Evolutionary conservation across 306 rosid genomes (phyloP), one percentile per base, ranked within the genome.

Genomic region (Vicia sativa): DNA sequence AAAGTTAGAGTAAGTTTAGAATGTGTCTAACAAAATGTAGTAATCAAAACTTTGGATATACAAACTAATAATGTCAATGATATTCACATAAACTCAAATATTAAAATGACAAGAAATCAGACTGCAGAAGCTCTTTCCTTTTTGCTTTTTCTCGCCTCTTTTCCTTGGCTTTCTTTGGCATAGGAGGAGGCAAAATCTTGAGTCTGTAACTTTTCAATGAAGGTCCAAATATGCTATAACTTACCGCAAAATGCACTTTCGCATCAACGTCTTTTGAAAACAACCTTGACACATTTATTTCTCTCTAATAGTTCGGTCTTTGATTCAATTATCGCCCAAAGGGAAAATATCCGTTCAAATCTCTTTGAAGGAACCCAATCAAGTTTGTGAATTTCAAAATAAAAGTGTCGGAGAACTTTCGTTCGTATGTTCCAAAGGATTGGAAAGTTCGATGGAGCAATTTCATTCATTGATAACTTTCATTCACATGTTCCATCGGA

Each of bases 161-260:
- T 50, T 66, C 71, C 13, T 61, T 59, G 45, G 59, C 80, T 62
- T 77, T 80, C 25, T 12, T 37, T 9, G 76, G 82, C 23, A 66
- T 37, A 2, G 75, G 44, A 7, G 84, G 68, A 7, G 84, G 68
- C 54, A 81, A 54, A 72, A 79, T 85, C 87, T 83, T 89, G 84
- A 92, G 96, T 49, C 87, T 81, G 79, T 92, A 92, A 64, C 96
- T 83, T 58, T 80, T 80, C 39, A 84, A 89, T 41, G 96, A 77
- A 67, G 95, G 91, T 61, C n/a, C n/a, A n/a, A 92, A 92, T 25
- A 76, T 82, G 77, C 86, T 82, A 73, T 84, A 88, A 73, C 90
- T 90, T 69, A 69, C 91, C 87, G 49, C 96, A 87, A 78, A 89
- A 92, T 66, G 96, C 98, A 29, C 75, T 67, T 82, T 87, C 89